Evolutionary conservation across 2,329 filamentous ascomycete genomes (phyloP).

Genomic region (Emergomyces orientalis): DNA sequence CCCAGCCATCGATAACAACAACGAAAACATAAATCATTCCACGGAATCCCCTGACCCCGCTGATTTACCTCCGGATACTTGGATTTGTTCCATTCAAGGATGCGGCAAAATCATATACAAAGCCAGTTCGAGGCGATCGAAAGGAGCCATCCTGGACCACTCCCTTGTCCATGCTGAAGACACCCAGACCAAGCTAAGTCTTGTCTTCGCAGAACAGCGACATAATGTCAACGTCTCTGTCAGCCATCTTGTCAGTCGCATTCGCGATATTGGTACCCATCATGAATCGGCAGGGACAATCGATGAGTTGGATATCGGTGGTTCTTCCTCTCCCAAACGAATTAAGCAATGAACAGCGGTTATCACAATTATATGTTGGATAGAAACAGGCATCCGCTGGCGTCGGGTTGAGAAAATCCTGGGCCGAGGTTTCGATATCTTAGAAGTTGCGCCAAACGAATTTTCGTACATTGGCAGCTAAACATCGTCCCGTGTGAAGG

Average conservation of each 20-base stretch:
- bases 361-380: not conserved
- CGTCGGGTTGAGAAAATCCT: no score
- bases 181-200: slow-evolving; percentile 28
- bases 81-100: slow-evolving; percentile 26
- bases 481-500: not conserved
- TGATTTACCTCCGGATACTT: slow-evolving; percentile 24
- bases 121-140: slow-evolving; percentile 25
- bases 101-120: slow-evolving; percentile 28
- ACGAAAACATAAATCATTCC: not conserved
- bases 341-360: slow-evolving; percentile 10
- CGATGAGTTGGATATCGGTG: slow-evolving; percentile 13
- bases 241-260: slow-evolving; percentile 27
- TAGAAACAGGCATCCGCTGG: not conserved
- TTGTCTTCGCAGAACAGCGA: slow-evolving; percentile 29
- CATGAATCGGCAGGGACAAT: slow-evolving; percentile 14
- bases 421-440: not conserved
- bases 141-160: slow-evolving; percentile 28
- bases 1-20: slow-evolving; percentile 14
- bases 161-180: slow-evolving; percentile 28
- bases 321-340: slow-evolving; percentile 13
- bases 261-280: slow-evolving; percentile 18
- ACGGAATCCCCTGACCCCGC: not conserved
- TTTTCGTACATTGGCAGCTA: not conserved
- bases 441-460: not conserved
- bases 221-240: slow-evolving; percentile 27